Conservation (phyloP, 768 basidiomycete species). For the Xanthoconium purpureum region DNA sequence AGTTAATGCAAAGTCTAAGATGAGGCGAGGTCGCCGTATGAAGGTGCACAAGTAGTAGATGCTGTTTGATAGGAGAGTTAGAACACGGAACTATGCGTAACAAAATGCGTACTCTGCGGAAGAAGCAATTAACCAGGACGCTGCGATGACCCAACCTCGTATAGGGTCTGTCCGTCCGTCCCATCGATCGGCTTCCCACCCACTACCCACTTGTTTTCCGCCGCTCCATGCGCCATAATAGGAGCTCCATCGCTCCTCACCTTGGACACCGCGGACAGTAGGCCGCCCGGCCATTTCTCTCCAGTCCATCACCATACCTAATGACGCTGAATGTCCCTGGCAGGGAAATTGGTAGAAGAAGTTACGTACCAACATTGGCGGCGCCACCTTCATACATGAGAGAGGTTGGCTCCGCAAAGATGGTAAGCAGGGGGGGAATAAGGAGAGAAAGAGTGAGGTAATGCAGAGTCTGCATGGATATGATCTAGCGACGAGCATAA, state of each 20-base stretch:
- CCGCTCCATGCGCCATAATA: constrained; percentile 78
- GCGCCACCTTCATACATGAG: constrained; percentile 75
- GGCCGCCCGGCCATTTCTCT: constrained; percentile 87
- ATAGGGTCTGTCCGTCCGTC: constrained; percentile 71
- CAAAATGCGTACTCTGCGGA: constrained; percentile 73
- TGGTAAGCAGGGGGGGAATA: constrained; percentile 70
- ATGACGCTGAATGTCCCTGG: constrained; percentile 3
- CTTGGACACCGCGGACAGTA: constrained; percentile 65
- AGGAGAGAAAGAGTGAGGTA: constrained; percentile 86
- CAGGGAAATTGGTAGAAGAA: neutral
- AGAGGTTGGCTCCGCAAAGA: constrained; percentile 72
- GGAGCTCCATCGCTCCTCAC: constrained; percentile 61
- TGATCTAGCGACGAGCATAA: constrained; percentile 55
- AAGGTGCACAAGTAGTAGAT: constrained; percentile 84
- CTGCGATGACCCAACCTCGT: constrained; percentile 88
- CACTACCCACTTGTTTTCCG: constrained; percentile 67
- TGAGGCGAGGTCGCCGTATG: constrained; percentile 86
- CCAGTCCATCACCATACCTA: constrained; percentile 97
- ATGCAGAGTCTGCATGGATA: constrained; percentile 90
- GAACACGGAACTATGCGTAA: neutral
- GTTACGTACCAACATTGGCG: constrained; percentile 66
- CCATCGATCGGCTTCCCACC: constrained; percentile 49
- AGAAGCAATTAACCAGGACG: constrained; percentile 82
- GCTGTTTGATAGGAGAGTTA: constrained; percentile 27
- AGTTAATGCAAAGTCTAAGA: constrained; percentile 92